Evolutionary conservation across 805 yeast species (phyloP).

Genomic region (Candida boidinii): DNA sequence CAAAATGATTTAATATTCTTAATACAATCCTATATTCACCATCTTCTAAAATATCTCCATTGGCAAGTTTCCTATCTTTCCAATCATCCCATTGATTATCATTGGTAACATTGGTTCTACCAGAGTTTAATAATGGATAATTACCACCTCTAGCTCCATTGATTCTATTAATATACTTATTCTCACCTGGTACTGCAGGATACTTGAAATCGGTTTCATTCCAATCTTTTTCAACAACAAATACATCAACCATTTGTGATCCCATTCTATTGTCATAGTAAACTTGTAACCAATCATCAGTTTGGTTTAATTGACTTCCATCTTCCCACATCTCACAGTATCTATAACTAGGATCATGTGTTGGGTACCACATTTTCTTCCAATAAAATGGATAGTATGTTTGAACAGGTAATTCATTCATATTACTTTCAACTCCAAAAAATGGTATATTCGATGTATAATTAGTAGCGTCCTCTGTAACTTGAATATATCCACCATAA

Average conservation of each 20-base stretch:
- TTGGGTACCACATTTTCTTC: slow-evolving; percentile 2
- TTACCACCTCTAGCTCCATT: slow-evolving; percentile 1
- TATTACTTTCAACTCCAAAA: slow-evolving; percentile 2
- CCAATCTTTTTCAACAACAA: slow-evolving; percentile 5
- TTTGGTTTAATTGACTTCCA: slow-evolving; percentile 2
- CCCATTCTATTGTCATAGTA: slow-evolving; percentile 4
- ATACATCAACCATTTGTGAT: slow-evolving; percentile 3
- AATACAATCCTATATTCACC: slow-evolving; percentile 5
- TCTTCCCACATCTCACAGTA: slow-evolving; percentile 3
- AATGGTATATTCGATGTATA: slow-evolving; percentile 2
- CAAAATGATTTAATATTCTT: slow-evolving; percentile 3
- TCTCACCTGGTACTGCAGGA: slow-evolving; percentile 3
- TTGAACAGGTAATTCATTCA: slow-evolving; percentile 1
- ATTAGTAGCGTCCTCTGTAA: neutral
- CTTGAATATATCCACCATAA: slow-evolving; percentile 5
- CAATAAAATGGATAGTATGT: slow-evolving; percentile 3
- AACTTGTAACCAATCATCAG: slow-evolving; percentile 2
- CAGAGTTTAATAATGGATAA: slow-evolving; percentile 2
- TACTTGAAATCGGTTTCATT: slow-evolving; percentile 3
- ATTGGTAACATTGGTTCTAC: slow-evolving; percentile 3
- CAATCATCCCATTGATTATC: slow-evolving; percentile 4
- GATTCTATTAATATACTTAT: slow-evolving; percentile 2
- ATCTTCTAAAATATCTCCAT: slow-evolving; percentile 1
- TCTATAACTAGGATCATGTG: neutral
- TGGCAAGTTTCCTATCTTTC: slow-evolving; percentile 1